phyloP scores from a whole-genome alignment of 306 rosid genomes.

The Vigna mungo region DNA sequence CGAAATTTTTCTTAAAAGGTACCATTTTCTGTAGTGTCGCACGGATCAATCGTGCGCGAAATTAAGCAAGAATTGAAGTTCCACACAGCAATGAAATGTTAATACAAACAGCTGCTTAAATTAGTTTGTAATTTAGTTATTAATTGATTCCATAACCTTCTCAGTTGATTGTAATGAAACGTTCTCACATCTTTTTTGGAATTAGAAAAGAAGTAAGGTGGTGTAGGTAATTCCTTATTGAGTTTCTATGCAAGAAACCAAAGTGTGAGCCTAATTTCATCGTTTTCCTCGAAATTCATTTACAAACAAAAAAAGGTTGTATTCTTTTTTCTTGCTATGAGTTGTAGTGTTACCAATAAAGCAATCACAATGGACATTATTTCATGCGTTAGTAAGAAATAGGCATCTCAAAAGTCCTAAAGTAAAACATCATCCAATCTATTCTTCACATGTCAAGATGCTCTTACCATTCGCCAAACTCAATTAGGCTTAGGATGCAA shows the following conservation, averaged over 20 bases:
- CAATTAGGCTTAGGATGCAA: not conserved
- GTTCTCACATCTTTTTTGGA: not conserved
- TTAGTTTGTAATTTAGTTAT: not conserved
- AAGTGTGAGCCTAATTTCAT: conserved; percentile 3
- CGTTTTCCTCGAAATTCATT: conserved; percentile 22
- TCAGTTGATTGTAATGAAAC: not conserved
- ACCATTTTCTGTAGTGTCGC: not conserved
- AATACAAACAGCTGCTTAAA: not conserved
- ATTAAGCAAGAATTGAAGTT: not conserved
- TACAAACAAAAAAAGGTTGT: conserved; percentile 13
- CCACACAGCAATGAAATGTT: not conserved
- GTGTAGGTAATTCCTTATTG: not conserved
- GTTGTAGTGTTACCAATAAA: not conserved
- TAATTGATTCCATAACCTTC: not conserved
- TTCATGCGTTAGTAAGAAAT: not conserved
- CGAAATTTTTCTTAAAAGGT: too few relatives aligned
- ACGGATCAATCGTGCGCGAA: not conserved
- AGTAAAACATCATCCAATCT: not conserved
- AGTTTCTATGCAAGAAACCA: conserved; percentile 5
- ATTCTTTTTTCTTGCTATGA: too few relatives aligned
- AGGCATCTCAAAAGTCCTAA: not conserved
- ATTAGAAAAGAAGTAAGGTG: not conserved
- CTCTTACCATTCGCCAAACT: not conserved
- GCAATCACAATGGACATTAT: not conserved
- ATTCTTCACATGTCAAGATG: not conserved